A percentile compares a stretch with the other conserved stretches of the same genome.
Evolutionary conservation across 2,329 filamentous ascomycete species (phyloP).

Genomic region (Uncinocarpus reesii): DNA sequence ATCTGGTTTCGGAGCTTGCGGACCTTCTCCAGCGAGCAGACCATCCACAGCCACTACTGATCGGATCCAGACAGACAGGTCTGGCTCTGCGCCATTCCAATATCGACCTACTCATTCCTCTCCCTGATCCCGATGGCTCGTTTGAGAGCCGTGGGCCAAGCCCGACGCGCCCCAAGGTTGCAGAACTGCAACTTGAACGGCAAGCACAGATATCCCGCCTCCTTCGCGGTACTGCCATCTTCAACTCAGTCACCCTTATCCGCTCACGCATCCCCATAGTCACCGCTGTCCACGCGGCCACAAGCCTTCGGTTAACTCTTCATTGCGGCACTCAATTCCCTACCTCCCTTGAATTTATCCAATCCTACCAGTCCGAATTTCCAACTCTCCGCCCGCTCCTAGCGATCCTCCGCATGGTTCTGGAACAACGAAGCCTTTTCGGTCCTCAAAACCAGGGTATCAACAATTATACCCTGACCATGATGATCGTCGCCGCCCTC

Average conservation of each 20-base stretch:
- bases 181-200: slow-evolving; percentile 19
- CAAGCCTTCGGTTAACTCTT: slow-evolving; percentile 45
- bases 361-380: slow-evolving; percentile 40
- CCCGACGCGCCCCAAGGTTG: slow-evolving; percentile 26
- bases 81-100: slow-evolving; percentile 45
- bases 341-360: slow-evolving; percentile 35
- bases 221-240: slow-evolving; percentile 20
- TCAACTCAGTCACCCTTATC: slow-evolving; percentile 18
- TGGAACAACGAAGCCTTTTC: slow-evolving; percentile 43
- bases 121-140: slow-evolving; percentile 22
- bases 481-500: slow-evolving; percentile 48
- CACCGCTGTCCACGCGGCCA: slow-evolving; percentile 34
- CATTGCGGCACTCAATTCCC: slow-evolving; percentile 36
- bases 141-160: slow-evolving; percentile 23
- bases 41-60: slow-evolving; percentile 31
- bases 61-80: slow-evolving; percentile 47
- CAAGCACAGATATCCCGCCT: slow-evolving; percentile 21
- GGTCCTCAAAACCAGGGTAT: slow-evolving; percentile 42
- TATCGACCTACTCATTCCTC: slow-evolving; percentile 42
- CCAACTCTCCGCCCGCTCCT: slow-evolving; percentile 43
- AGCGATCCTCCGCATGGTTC: slow-evolving; percentile 39
- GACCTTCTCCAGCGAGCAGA: slow-evolving; percentile 22
- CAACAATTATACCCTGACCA: slow-evolving; percentile 45
- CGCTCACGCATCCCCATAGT: slow-evolving; percentile 27
- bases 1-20: slow-evolving; percentile 24